These are phyloP conservation scores for Cyberlindnera bimundalis DNA, from an alignment of 805 yeast genomes.

Conservation along the genomic window DNA sequence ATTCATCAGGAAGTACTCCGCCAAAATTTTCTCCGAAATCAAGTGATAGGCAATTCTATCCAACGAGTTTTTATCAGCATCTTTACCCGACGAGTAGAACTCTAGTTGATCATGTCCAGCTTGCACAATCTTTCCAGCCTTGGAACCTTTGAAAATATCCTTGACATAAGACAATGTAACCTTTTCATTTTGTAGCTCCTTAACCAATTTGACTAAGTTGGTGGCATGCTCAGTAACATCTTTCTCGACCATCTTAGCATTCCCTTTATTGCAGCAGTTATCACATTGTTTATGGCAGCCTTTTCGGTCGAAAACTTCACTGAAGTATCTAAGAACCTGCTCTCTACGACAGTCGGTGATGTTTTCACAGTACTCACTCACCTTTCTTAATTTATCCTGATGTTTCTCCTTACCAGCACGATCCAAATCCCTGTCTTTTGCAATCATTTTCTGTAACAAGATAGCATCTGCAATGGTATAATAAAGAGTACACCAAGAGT, in stretches of 20 bases:
- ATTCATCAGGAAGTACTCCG: constrained; percentile 70
- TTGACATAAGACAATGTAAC: constrained; percentile 81
- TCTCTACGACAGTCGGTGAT: constrained; percentile 84
- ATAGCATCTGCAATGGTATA: constrained; percentile 80
- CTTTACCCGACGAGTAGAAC: constrained; percentile 71
- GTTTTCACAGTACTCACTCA: constrained; percentile 89
- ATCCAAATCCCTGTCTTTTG: constrained; percentile 67
- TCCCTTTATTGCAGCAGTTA: constrained; percentile 58
- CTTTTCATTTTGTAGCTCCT: constrained; percentile 48
- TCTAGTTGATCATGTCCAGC: constrained; percentile 58
- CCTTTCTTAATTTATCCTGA: constrained; percentile 70
- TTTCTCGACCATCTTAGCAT: constrained; percentile 42
- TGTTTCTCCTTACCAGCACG: constrained; percentile 70
- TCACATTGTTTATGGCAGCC: constrained; percentile 78
- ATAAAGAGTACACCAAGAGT: constrained; percentile 78
- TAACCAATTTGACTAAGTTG: constrained; percentile 57
- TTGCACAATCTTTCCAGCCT: constrained; percentile 53
- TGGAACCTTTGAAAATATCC: constrained; percentile 77
- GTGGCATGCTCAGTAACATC: constrained; percentile 70
- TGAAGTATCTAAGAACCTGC: constrained; percentile 86
- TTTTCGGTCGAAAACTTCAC: constrained; percentile 68
- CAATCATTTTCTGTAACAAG: constrained; percentile 70
- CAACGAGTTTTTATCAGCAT: constrained; percentile 59
- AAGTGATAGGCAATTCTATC: constrained; percentile 83
- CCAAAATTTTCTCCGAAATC: constrained; percentile 58